Conservation (phyloP, 306 rosid species). For the Vigna angularis region DNA sequence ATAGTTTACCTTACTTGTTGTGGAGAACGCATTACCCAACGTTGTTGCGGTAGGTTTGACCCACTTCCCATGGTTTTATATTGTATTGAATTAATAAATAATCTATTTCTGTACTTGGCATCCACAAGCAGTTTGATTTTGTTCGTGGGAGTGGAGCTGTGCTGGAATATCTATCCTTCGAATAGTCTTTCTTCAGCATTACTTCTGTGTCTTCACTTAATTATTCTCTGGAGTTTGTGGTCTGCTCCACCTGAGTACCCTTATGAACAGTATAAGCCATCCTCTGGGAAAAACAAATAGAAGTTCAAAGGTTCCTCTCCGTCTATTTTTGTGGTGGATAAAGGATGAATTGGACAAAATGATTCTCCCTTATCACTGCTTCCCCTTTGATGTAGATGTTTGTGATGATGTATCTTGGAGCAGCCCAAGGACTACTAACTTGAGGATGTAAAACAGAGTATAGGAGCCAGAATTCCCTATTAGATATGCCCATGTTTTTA, state of each 20-base stretch:
- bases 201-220: slow-evolving; percentile 72
- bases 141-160: slow-evolving; percentile 82
- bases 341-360: slow-evolving; percentile 12
- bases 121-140: slow-evolving; percentile 62
- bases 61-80: background rate
- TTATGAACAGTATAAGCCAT: slow-evolving; percentile 52
- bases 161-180: slow-evolving; percentile 96
- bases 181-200: slow-evolving; percentile 62
- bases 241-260: slow-evolving; percentile 73
- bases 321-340: slow-evolving; percentile 33
- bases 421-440: slow-evolving; percentile 24
- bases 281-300: slow-evolving; percentile 54
- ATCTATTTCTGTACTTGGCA: slow-evolving; percentile 11
- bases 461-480: slow-evolving; percentile 16
- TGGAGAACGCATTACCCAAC: slow-evolving; percentile 82
- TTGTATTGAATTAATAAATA: background rate
- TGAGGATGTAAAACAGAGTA: slow-evolving; percentile 29
- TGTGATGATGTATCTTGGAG: slow-evolving; percentile 36
- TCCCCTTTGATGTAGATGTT: slow-evolving; percentile 39
- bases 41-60: slow-evolving; percentile 61
- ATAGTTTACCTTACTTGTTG: slow-evolving; percentile 84
- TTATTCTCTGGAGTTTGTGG: slow-evolving; percentile 85
- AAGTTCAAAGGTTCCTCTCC: slow-evolving; percentile 23
- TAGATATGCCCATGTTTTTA: slow-evolving; percentile 19
- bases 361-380: background rate